Base-by-base conservation (phyloP, 805 yeast species). In the Candida glaebosa region DNA sequence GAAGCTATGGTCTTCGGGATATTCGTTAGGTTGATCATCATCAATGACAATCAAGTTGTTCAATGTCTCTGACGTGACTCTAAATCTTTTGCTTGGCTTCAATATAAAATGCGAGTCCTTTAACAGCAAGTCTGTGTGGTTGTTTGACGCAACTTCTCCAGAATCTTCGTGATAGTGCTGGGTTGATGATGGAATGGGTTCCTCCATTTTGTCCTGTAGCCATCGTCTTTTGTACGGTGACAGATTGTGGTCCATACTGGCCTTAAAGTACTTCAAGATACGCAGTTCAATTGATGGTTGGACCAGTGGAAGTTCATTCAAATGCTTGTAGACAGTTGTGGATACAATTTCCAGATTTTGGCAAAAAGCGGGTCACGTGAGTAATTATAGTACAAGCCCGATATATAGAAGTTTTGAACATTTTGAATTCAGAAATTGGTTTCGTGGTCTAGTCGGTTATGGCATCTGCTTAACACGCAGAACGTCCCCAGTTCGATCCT, bases 401-500 rank as follows among this genome's bases (percentile, higher is more conserved):
- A 22, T 22, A 22, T 22, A 10, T 22, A 22, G 26, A 22, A 7
- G 6, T 10, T 6, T 10, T 7, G 9, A 7, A 22, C 10, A 7
- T 22, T 22, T 22, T 10, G 10, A 6, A 16, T 32, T 20, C 5
- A 28, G 31, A 35, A 33, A 38, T 28, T 18, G 44, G 44, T 40
- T 44, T 31, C 47, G 88, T 89, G 96, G 96, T 89, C 96, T 89
- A 89, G 96, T 89, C 72, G 97, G 96, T 89, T 81, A 90, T 90
- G 96, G 96, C 96, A 86, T 87, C 93, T 89, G 96, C 96, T 87
- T 90, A 88, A 89, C 97, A 90, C 96, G 96, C 96, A 88, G 93
- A 87, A 87, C 89, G 97, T 91, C 97, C 96, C 97, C 97, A 89
- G 97, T 91, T 91, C 97, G 97, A 91, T 88, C 97, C 97, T 90